Percentiles rank a stretch among this genome's conserved stretches.
Evolutionary conservation across 768 basidiomycete genomes (phyloP).

Genomic region (Serendipita sp.): DNA sequence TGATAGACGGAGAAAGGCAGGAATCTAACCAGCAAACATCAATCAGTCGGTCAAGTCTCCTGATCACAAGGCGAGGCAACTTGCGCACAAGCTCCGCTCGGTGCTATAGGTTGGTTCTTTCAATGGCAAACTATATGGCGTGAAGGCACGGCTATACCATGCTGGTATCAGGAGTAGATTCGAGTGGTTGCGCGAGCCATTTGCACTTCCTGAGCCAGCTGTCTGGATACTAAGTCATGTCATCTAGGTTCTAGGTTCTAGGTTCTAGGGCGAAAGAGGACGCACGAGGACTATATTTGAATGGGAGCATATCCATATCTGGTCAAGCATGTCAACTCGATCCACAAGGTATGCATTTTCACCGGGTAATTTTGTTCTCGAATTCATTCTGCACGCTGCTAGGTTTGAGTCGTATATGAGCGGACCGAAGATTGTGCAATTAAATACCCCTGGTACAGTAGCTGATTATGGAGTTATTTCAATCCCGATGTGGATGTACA

Average conservation of each 20-base stretch:
- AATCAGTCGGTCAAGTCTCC: too few relatives aligned
- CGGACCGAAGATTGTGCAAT: slow-evolving; percentile 97
- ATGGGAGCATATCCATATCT: slow-evolving; percentile 58
- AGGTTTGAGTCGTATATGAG: slow-evolving; percentile 82
- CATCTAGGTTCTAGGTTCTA: slow-evolving; percentile 31
- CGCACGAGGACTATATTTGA: slow-evolving; percentile 66
- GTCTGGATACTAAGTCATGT: not conserved
- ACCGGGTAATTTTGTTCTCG: not conserved
- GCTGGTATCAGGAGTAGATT: slow-evolving; percentile 75
- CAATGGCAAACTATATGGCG: slow-evolving; percentile 73
- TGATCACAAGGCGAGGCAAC: slow-evolving; percentile 26
- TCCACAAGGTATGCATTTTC: slow-evolving; percentile 51
- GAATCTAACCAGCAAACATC: too few relatives aligned
- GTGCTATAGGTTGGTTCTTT: slow-evolving; percentile 65
- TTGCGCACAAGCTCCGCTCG: slow-evolving; percentile 57
- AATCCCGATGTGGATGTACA: slow-evolving; percentile 50
- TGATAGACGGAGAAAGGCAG: too few relatives aligned
- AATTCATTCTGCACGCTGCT: not conserved
- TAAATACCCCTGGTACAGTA: slow-evolving; percentile 87
- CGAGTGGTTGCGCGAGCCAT: slow-evolving; percentile 74
- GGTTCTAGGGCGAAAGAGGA: slow-evolving; percentile 77
- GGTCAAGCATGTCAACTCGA: slow-evolving; percentile 79
- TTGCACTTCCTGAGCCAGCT: not conserved
- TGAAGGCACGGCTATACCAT: slow-evolving; percentile 75
- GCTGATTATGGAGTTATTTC: slow-evolving; percentile 84